Percentiles rank a stretch among this genome's conserved stretches.
Conservation (phyloP, 1,284 basidiomycete genomes). For the Rhodotorula sp. region DNA sequence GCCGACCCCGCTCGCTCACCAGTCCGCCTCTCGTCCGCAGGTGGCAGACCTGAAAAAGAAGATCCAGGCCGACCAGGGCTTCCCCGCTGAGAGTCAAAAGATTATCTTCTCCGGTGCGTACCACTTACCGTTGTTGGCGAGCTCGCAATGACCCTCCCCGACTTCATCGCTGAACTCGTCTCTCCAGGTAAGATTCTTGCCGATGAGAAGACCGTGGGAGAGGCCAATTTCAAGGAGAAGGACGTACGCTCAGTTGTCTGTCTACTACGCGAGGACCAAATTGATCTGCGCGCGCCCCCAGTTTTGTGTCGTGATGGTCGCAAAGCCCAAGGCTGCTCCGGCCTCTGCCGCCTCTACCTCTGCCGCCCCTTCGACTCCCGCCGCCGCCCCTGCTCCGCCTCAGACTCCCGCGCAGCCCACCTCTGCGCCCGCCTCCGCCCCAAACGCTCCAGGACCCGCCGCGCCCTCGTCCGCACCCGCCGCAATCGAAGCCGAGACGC, state of each 20-base stretch:
- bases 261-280: fast-evolving
- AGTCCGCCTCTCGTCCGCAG: constrained; percentile 34
- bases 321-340: constrained; percentile 66
- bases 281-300: background rate
- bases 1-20: background rate
- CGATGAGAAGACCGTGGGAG: constrained; percentile 83
- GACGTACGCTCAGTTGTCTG: constrained; percentile 52
- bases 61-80: constrained; percentile 74
- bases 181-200: constrained; percentile 82
- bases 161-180: background rate
- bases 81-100: constrained; percentile 75
- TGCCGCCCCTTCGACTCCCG: constrained; percentile 45
- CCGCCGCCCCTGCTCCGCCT: constrained; percentile 46
- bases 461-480: constrained; percentile 49
- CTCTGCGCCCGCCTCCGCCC: constrained; percentile 44
- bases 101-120: constrained; percentile 84
- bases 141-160: background rate
- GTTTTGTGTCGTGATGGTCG: constrained; percentile 97
- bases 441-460: constrained; percentile 48
- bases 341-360: constrained; percentile 39
- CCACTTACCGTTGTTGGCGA: background rate
- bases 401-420: constrained; percentile 49
- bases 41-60: constrained; percentile 77
- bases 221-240: constrained; percentile 94
- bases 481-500: constrained; percentile 49